Base-by-base conservation (phyloP, 2,329 filamentous ascomycete genomes). In the Aureobasidium sp. region DNA sequence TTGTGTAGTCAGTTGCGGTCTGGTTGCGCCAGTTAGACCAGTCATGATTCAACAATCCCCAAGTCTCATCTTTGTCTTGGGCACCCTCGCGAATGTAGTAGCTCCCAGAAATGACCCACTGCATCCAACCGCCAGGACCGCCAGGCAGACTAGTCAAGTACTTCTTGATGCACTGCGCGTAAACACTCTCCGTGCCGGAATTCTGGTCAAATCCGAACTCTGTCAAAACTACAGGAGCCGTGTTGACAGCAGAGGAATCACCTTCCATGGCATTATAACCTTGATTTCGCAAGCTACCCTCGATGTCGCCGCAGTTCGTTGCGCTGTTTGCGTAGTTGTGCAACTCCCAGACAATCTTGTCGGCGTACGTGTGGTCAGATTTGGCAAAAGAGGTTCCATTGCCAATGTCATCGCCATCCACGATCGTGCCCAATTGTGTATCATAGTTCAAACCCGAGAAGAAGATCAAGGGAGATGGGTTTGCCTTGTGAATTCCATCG, bases 281-380 rank as follows among this genome's bases (percentile, higher is more conserved):
- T 63, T 78, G 76, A 59, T 74, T 75, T 70, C 79, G 77, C 6
- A 85, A 72, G 20, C 78, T 78, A 55, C 73, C 70, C 64, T 76
- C 71, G 13, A 85, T 75, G 9, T 72, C 73, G 9, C 70, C 69
- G 70, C 84, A 86, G 67, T 74, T 78, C 0, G 70, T 75, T 3
- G 78, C 77, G n/a, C 70, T 68, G 66, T 77, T 83, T 64, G 83
- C 75, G 70, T 86, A 86, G 72, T 84, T 85, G 76, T 86, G 84
- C 10, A 86, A 74, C 70, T 86, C 84, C 2, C 85, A 76, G 8
- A 84, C 82, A 0, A 85, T 74, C 72, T 85, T 85, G 67, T 83
- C 71, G 1, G 72, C 72, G 69, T 80, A 82, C 1, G 72, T 65
- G 66, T 84, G 85, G 67, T 82, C 78, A 15, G 67, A 67, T 3